A percentile compares a stretch with the other conserved stretches of the same genome.
These are phyloP conservation scores for Yarrowia bubula DNA, from an alignment of 805 yeast genomes.

Conservation along the genomic window DNA sequence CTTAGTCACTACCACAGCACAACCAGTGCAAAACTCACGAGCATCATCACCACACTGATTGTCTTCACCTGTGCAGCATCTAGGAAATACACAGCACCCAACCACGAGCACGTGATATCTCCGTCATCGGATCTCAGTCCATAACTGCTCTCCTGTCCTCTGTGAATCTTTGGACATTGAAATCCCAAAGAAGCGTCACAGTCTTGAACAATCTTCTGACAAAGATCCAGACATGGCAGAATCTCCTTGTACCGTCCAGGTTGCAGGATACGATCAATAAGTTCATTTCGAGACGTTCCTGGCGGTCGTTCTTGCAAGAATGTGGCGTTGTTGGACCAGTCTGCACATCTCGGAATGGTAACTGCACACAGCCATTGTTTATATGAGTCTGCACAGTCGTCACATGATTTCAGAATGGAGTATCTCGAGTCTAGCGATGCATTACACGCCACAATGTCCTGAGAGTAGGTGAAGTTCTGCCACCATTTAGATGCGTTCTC, in stretches of 20 bases:
- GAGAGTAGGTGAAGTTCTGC: conserved; percentile 67
- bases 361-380: conserved; percentile 88
- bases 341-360: conserved; percentile 81
- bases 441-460: conserved; percentile 71
- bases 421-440: conserved; percentile 62
- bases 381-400: conserved; percentile 68
- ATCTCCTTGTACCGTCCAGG: conserved; percentile 73
- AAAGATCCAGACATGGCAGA: conserved; percentile 79
- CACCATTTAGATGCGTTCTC: conserved; percentile 54
- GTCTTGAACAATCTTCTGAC: conserved; percentile 72
- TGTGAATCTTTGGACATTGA: conserved; percentile 57
- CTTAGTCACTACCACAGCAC: not conserved
- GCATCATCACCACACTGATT: not conserved
- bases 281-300: conserved; percentile 57
- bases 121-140: conserved; percentile 38
- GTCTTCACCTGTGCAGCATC: not conserved
- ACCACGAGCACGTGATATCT: conserved; percentile 41
- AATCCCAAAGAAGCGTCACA: conserved; percentile 81
- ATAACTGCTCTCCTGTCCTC: conserved; percentile 33
- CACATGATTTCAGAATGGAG: conserved; percentile 73
- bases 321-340: conserved; percentile 36
- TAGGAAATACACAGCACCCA: conserved; percentile 40
- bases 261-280: conserved; percentile 52
- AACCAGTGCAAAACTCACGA: not conserved
- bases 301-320: conserved; percentile 47